Evolutionary conservation across 768 basidiomycete species (phyloP), one percentile per base, ranked within the genome.

Genomic region (Phallus indusiatus): DNA sequence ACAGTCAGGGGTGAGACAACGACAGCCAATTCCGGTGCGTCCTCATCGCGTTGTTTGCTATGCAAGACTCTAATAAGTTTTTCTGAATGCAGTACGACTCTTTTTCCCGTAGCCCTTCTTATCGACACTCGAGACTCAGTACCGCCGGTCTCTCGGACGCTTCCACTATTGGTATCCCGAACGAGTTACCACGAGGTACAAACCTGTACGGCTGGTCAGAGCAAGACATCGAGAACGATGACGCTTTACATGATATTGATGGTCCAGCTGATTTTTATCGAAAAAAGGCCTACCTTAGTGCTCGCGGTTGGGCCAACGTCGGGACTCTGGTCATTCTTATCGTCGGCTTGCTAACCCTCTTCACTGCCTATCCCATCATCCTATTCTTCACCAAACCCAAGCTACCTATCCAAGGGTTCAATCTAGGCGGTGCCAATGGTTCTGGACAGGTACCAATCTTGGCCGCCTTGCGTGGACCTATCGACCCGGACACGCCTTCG

Each of bases 331-430:
- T 90, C 64, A 55, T 90, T 58, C 77, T 97, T 60, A 72, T 87
- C 35, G 63, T 76, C 7, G 85, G 82, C 33, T 75, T 96, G 52
- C 71, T 96, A 62, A 80, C 78, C 17, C 79, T 97, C 16, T 97
- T 96, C 65, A 87, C 85, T 18, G 93, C 88, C 34, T 96, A 90
- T 66, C 95, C 95, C 12, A 83, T 96, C 67, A 81, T 92, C 60
- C 64, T 17, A 60, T 65, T 82, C 71, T 61, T 72, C 72, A 36
- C 69, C 67, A 10, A 59, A 67, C 17, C 60, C 68, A 12, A 64
- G 56, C 51, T 54, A 17, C 21, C 61, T 55, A 68, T 73, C 16
- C 58, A 72, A 35, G 88, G 88, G 10, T 94, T 83, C 72, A 94
- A 94, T 69, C 76, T 94, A n/a, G 94, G 94, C 18, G 88, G 88